phyloP scores from a whole-genome alignment of 306 rosid genomes.

The Hylodesmum podocarpum region DNA sequence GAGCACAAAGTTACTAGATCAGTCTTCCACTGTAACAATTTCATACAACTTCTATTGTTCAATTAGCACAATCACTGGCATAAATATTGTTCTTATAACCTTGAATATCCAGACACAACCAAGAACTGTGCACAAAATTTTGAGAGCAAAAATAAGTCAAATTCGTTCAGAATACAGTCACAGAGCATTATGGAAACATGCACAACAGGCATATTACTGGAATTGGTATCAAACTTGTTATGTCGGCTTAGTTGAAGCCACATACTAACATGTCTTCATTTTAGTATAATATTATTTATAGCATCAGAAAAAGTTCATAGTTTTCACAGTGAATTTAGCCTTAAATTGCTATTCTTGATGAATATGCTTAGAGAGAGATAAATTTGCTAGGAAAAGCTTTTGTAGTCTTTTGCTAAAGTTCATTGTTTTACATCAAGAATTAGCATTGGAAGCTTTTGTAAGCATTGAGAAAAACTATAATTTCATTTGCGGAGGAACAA shows the following conservation, averaged over 20 bases:
- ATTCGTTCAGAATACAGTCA: not conserved
- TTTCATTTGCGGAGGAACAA: slow-evolving; percentile 11
- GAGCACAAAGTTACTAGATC: too few species aligned
- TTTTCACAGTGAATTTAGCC: slow-evolving; percentile 6
- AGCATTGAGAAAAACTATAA: not conserved
- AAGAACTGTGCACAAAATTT: too few species aligned
- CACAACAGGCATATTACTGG: slow-evolving; percentile 79
- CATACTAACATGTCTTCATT: slow-evolving; percentile 72
- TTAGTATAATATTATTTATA: slow-evolving; percentile 20
- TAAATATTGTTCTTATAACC: too few species aligned
- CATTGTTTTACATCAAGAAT: not conserved
- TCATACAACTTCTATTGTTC: too few species aligned
- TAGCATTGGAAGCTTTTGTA: too few species aligned
- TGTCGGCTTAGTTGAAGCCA: slow-evolving; percentile 60
- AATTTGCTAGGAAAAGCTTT: slow-evolving; percentile 18
- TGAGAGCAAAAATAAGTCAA: too few species aligned
- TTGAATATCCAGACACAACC: too few species aligned
- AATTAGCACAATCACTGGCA: too few species aligned
- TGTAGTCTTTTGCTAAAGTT: not conserved
- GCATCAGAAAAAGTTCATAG: not conserved
- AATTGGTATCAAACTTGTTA: slow-evolving; percentile 68
- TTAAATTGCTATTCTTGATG: slow-evolving; percentile 7
- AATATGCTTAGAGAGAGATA: not conserved
- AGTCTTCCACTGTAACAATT: too few species aligned
- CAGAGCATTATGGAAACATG: slow-evolving; percentile 19